phyloP scores from a whole-genome alignment of 192 early-diverging fungal genomes.

The Rhizoclosmatium globosum region DNA sequence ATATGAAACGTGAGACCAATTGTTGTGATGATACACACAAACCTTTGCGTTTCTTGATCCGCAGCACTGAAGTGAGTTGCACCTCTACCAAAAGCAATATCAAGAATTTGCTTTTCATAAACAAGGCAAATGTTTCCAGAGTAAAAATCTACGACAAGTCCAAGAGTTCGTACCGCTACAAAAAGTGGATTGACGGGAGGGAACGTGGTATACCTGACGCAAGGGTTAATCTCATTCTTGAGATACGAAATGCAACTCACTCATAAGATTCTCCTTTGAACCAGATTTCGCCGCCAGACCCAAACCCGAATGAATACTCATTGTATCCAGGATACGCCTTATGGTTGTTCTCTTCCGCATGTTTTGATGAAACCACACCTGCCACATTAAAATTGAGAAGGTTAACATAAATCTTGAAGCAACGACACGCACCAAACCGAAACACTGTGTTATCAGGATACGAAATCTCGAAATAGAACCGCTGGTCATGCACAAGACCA shows the following conservation, averaged over 20 bases:
- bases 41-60: conserved; percentile 50
- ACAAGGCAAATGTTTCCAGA: conserved; percentile 50
- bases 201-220: conserved; percentile 38
- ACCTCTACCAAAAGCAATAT: conserved; percentile 53
- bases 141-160: conserved; percentile 55
- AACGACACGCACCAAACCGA: conserved; percentile 43
- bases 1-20: conserved; percentile 6
- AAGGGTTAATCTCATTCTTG: neutral
- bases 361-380: conserved; percentile 34
- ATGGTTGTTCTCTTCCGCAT: conserved; percentile 30
- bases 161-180: conserved; percentile 49
- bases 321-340: conserved; percentile 50
- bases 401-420: neutral
- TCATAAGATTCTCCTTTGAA: conserved; percentile 39
- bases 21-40: neutral
- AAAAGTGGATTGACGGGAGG: conserved; percentile 38
- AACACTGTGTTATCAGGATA: conserved; percentile 50
- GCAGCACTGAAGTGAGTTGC: conserved; percentile 37
- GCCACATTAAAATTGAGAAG: conserved; percentile 15
- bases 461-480: conserved; percentile 60
- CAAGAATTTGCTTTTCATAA: conserved; percentile 43
- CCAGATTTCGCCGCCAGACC: conserved; percentile 39
- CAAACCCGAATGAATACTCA: conserved; percentile 54
- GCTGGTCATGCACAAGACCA: conserved; percentile 47
- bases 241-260: conserved; percentile 20